Conservation (phyloP, 768 basidiomycete species). For the Rhizopogon roseolus region DNA sequence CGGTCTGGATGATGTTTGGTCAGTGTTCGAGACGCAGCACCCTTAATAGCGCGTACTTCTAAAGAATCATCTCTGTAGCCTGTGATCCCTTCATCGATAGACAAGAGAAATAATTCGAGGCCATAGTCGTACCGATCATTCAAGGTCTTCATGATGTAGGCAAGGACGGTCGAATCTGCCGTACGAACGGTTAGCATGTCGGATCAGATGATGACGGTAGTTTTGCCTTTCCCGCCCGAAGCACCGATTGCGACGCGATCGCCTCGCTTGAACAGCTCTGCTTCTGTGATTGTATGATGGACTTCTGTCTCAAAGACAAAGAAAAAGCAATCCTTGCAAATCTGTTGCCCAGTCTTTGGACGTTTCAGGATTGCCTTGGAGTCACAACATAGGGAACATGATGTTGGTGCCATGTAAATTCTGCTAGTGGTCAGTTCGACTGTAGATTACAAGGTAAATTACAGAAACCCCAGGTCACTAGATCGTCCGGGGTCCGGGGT, state of each 20-base stretch:
- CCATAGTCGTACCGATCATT: slow-evolving; percentile 95
- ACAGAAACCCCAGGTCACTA: no score
- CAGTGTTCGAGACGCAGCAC: neutral
- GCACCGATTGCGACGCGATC: slow-evolving; percentile 97
- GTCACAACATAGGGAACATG: slow-evolving; percentile 72
- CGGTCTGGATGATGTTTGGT: slow-evolving; percentile 55
- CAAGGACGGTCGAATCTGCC: slow-evolving; percentile 94
- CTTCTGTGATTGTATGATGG: slow-evolving; percentile 88
- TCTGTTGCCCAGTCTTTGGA: slow-evolving; percentile 96
- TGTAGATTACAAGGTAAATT: no score
- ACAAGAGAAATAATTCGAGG: slow-evolving; percentile 85
- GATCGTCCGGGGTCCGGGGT: neutral
- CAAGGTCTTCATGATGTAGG: slow-evolving; percentile 92
- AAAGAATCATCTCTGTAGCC: slow-evolving; percentile 97
- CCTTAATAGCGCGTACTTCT: slow-evolving; percentile 50
- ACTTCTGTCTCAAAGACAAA: slow-evolving; percentile 97
- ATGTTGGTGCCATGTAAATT: slow-evolving; percentile 66
- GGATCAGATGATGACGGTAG: neutral
- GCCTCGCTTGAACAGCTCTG: slow-evolving; percentile 79
- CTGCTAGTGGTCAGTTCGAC: neutral
- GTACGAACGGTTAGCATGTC: neutral
- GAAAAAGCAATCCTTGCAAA: slow-evolving; percentile 96
- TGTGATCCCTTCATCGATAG: slow-evolving; percentile 98
- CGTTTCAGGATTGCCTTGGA: slow-evolving; percentile 85
- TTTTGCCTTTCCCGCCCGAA: slow-evolving; percentile 92